A percentile compares a stretch with the other conserved stretches of the same genome.
Conservation (phyloP, 495 filamentous ascomycete genomes). For the Annulohypoxylon maeteangense region DNA sequence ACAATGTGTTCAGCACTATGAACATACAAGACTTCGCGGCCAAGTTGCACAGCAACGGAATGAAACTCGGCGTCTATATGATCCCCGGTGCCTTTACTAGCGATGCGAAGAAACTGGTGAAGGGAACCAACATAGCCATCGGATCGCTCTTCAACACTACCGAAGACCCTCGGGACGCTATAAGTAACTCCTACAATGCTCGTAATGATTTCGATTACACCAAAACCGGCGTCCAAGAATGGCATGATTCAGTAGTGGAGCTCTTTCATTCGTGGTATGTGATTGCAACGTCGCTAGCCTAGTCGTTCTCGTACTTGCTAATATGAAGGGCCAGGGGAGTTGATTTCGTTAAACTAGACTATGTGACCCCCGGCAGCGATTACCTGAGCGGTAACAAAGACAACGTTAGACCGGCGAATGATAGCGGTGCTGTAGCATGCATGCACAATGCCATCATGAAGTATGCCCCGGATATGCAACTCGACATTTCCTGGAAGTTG, state of each 20-base stretch:
- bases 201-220: slow-evolving; percentile 46
- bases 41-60: slow-evolving; percentile 40
- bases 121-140: slow-evolving; percentile 44
- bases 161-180: neutral
- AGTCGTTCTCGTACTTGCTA: neutral
- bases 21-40: slow-evolving; percentile 18
- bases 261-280: slow-evolving; percentile 41
- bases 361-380: slow-evolving; percentile 5
- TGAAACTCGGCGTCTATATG: slow-evolving; percentile 47
- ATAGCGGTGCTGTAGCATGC: neutral
- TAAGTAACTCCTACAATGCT: slow-evolving; percentile 39
- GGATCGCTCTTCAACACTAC: slow-evolving; percentile 34
- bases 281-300: neutral
- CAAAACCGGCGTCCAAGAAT: slow-evolving; percentile 44
- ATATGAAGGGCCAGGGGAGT: neutral
- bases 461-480: neutral
- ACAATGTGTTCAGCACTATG: slow-evolving; percentile 37
- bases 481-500: neutral
- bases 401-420: neutral
- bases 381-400: neutral
- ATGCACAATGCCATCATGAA: slow-evolving; percentile 12
- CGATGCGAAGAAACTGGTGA: slow-evolving; percentile 40
- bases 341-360: slow-evolving; percentile 1
- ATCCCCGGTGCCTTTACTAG: slow-evolving; percentile 43
- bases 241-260: slow-evolving; percentile 47